A percentile compares a stretch with the other conserved stretches of the same genome.
Conservation (phyloP, 371 early-diverging fungal species). For the Mucor plumbeus region DNA sequence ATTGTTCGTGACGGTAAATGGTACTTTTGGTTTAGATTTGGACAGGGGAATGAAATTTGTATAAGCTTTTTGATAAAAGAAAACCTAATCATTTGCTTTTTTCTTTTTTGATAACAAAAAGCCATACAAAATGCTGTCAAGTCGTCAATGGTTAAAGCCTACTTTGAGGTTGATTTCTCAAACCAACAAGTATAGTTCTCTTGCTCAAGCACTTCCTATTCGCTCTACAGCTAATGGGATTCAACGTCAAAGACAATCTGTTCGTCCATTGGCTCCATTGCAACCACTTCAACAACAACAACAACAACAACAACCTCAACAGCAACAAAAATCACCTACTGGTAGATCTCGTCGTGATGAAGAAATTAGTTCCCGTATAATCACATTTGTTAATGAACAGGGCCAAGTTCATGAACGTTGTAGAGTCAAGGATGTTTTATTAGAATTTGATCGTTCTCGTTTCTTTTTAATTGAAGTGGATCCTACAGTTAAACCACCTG, state of each 20-base stretch:
- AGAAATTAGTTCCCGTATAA: slow-evolving; percentile 57
- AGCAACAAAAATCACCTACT: slow-evolving; percentile 1
- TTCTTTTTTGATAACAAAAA: not conserved
- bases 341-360: slow-evolving; percentile 58
- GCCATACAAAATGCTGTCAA: slow-evolving; percentile 1
- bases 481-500: slow-evolving; percentile 51
- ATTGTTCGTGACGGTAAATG: slow-evolving; percentile 1
- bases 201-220: slow-evolving; percentile 25
- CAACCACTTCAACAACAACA: slow-evolving; percentile 17
- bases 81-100: not conserved
- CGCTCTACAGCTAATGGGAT: not conserved
- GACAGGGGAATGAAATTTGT: slow-evolving; percentile 5
- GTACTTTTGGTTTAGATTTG: slow-evolving; percentile 5
- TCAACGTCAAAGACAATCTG: slow-evolving; percentile 11
- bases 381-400: slow-evolving; percentile 54
- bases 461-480: slow-evolving; percentile 63
- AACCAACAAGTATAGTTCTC: slow-evolving; percentile 7
- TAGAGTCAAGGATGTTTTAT: slow-evolving; percentile 38
- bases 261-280: slow-evolving; percentile 7
- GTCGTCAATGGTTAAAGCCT: slow-evolving; percentile 6
- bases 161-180: not conserved
- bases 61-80: not conserved
- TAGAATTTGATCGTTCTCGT: slow-evolving; percentile 48
- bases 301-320: slow-evolving; percentile 11
- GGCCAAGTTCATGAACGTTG: slow-evolving; percentile 46